Percentiles rank a stretch among this genome's conserved stretches.
Conservation (phyloP, 768 basidiomycete genomes). For the Pholiota microspora region DNA sequence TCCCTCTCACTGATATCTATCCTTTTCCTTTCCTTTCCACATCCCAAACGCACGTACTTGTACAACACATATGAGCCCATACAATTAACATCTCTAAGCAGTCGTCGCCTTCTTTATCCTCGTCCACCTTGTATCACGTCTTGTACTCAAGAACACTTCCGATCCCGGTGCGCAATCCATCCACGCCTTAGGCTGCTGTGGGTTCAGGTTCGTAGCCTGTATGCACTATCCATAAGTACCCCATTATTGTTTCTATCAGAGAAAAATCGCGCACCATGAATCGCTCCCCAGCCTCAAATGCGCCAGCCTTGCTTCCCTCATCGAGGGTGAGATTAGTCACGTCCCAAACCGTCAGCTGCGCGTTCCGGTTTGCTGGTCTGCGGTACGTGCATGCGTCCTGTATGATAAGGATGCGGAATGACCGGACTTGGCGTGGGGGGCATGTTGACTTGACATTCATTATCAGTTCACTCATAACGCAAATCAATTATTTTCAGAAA, state of each 20-base stretch:
- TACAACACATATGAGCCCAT: too few species aligned
- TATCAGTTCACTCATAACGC: neutral
- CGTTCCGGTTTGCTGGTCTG: conserved; percentile 54
- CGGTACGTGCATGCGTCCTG: conserved; percentile 58
- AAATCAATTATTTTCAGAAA: neutral
- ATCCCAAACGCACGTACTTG: too few species aligned
- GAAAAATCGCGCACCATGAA: conserved; percentile 52
- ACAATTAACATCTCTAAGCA: too few species aligned
- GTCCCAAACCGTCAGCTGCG: conserved; percentile 86
- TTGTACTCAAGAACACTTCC: conserved; percentile 70
- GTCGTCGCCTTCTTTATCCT: conserved; percentile 18
- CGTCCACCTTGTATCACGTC: conserved; percentile 65
- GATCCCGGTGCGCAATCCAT: conserved; percentile 57
- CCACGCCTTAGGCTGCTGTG: conserved; percentile 70
- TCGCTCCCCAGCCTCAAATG: conserved; percentile 60
- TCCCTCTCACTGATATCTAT: too few species aligned
- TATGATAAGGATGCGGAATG: conserved; percentile 71
- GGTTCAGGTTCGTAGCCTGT: conserved; percentile 66
- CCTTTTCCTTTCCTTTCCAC: too few species aligned
- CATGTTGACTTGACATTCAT: conserved; percentile 44
- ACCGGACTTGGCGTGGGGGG: conserved; percentile 72
- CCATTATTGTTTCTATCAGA: neutral
- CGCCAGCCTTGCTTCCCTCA: conserved; percentile 47
- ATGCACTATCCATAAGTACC: neutral
- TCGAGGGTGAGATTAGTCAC: conserved; percentile 47